Conservation (phyloP, 1,284 basidiomycete species). For the Moesziomyces sp. region DNA sequence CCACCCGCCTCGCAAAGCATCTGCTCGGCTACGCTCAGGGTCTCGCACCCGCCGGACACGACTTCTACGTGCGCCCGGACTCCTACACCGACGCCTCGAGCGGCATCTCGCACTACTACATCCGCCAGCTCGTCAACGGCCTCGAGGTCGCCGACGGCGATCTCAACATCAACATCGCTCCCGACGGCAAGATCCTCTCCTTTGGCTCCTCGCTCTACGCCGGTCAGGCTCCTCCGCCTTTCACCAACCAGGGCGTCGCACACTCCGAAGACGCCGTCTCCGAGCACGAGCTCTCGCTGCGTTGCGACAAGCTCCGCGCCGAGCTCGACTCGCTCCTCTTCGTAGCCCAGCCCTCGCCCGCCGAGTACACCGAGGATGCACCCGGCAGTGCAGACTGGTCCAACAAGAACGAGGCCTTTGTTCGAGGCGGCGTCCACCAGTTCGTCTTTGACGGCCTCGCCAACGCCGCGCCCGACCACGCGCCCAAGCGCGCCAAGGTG, state of each 20-base stretch:
- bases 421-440: conserved; percentile 40
- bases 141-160: conserved; percentile 55
- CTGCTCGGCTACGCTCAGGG: conserved; percentile 36
- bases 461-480: conserved; percentile 7
- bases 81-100: conserved; percentile 55
- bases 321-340: conserved; percentile 40
- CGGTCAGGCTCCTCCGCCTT: conserved; percentile 46
- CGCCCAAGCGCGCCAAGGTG: conserved; percentile 24
- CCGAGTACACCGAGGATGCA: conserved; percentile 27
- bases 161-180: conserved; percentile 53
- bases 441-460: conserved; percentile 45
- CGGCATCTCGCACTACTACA: conserved; percentile 53
- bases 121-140: conserved; percentile 57
- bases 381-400: conserved; percentile 9
- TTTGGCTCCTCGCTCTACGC: conserved; percentile 55
- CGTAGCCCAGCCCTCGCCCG: conserved; percentile 7
- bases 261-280: conserved; percentile 11
- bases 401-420: conserved; percentile 33
- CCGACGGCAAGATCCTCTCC: conserved; percentile 51
- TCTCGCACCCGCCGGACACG: conserved; percentile 34
- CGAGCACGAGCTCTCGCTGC: conserved; percentile 27
- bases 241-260: conserved; percentile 44
- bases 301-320: conserved; percentile 36
- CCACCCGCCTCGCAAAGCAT: conserved; percentile 45
- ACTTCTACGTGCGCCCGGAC: conserved; percentile 55